These are phyloP conservation scores for Macroventuria anomochaeta DNA, from an alignment of 2,329 filamentous ascomycete species.

Conservation along the genomic window DNA sequence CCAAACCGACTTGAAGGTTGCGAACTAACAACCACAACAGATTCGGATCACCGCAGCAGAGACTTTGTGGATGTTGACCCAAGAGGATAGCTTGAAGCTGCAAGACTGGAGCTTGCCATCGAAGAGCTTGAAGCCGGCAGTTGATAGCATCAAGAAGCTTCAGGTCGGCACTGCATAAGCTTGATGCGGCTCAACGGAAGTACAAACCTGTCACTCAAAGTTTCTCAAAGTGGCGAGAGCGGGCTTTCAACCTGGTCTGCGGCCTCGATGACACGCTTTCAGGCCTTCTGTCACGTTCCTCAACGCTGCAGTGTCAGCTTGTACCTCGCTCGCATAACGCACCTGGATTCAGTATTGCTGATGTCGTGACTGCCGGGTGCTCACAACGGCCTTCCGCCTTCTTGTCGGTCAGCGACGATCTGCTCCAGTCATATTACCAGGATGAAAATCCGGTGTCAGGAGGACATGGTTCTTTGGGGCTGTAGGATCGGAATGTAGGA, in stretches of 20 bases:
- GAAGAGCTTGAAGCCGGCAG: slow-evolving; percentile 41
- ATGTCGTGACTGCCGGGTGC: slow-evolving; percentile 1
- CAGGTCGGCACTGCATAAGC: slow-evolving; percentile 1
- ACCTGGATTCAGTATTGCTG: neutral
- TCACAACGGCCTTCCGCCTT: neutral
- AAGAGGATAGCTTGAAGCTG: slow-evolving; percentile 43
- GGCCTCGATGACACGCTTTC: neutral
- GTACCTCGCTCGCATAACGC: neutral
- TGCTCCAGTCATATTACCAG: neutral
- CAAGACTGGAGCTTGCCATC: slow-evolving; percentile 46
- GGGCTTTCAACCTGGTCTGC: neutral
- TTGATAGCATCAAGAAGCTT: slow-evolving; percentile 34
- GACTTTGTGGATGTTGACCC: slow-evolving; percentile 48
- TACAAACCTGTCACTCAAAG: neutral
- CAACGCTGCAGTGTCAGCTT: neutral
- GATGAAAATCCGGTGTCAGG: neutral
- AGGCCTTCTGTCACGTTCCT: neutral
- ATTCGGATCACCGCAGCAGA: slow-evolving; percentile 51
- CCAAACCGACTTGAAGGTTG: neutral
- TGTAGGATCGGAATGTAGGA: neutral
- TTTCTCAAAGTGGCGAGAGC: neutral
- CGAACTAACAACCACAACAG: slow-evolving; percentile 12
- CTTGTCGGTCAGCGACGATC: neutral
- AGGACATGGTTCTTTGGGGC: neutral
- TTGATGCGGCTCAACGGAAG: neutral